Evolutionary conservation across 192 early-diverging fungal genomes (phyloP).

Genomic region (Coemansia sp.): DNA sequence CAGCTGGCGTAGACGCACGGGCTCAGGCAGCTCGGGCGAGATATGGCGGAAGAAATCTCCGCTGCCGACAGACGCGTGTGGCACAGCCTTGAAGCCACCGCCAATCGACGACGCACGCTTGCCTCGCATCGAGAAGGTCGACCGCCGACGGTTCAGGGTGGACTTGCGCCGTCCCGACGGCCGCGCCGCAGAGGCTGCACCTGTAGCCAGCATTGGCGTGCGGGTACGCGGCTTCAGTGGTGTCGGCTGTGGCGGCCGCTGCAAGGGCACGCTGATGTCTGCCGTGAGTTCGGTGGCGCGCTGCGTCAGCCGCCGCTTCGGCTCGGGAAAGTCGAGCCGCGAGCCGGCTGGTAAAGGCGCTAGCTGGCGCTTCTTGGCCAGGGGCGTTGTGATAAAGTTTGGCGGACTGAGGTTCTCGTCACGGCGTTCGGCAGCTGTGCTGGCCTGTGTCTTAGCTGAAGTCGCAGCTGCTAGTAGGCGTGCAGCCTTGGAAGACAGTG

Average conservation of each 20-base stretch:
- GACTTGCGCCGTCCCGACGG: conserved; percentile 27
- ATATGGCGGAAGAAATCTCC: conserved; percentile 66
- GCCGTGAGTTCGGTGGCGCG: not conserved
- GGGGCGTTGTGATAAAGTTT: not conserved
- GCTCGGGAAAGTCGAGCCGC: conserved; percentile 33
- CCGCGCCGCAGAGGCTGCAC: not conserved
- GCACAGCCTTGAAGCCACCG: conserved; percentile 55
- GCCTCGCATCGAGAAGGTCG: conserved; percentile 57
- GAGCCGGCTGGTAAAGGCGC: not conserved
- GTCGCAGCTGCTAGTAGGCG: not conserved
- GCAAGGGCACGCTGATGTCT: conserved; percentile 41
- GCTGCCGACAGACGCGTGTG: conserved; percentile 58
- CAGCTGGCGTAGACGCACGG: conserved; percentile 64
- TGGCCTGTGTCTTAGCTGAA: not conserved
- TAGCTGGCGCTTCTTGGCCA: not conserved
- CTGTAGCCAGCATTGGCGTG: conserved; percentile 6
- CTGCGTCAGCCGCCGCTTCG: conserved; percentile 33
- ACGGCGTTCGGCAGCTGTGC: not conserved
- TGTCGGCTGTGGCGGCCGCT: conserved; percentile 34
- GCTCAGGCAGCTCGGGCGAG: conserved; percentile 63
- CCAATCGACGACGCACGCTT: conserved; percentile 60
- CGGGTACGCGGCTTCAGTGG: conserved; percentile 47
- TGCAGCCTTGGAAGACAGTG: not conserved
- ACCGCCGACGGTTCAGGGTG: conserved; percentile 46
- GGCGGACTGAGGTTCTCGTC: not conserved